Evolutionary conservation across 2,329 filamentous ascomycete species (phyloP), one percentile per base, ranked within the genome.

Genomic region (Pseudopyricularia cyperi): DNA sequence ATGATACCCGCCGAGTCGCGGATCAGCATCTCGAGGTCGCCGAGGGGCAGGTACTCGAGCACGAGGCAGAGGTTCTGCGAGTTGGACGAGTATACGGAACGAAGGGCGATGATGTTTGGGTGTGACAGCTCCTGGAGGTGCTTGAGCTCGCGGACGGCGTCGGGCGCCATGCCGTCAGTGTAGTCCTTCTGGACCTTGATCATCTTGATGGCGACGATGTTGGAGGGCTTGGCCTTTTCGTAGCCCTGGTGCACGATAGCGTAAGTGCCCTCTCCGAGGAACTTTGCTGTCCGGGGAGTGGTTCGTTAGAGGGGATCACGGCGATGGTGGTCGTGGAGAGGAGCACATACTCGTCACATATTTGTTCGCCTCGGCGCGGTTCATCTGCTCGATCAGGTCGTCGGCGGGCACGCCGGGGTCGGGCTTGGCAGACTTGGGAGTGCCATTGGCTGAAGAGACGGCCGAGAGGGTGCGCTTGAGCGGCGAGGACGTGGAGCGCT

Each of bases 51-150:
- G 67, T 86, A 95, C 68, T 98, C 93, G 59, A 98, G 82, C 24
- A 98, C 93, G 8, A 98, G 79, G 63, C 94, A 95, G 58, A 98
- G 81, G 65, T 96, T 97, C 68, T 96, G 89, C 68, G 95, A 87
- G 64, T 96, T 96, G 55, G 89, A 93, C 51, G 86, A 89, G 76
- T 96, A 98, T 58, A 97, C 90, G 61, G 88, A 86, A 63, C 91
- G 82, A 7, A 98, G 79, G 14, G 84, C 85, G 68, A 98, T 95
- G 68, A 98, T 93, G 69, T 97, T 97, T 6, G 90, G 88, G 67
- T 98, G 93, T 19, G 82, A 83, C 28, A 98, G 81, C 71, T 98
- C 93, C 66, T 95, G 90, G 2, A 98, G 80, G 66, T 90, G 90
- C 66, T 94, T 94, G 64, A 97, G 85, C 73, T 98, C 93, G 61